Base-by-base conservation (phyloP, 2,329 filamentous ascomycete genomes). In the Allantophomopsis cytisporea region DNA sequence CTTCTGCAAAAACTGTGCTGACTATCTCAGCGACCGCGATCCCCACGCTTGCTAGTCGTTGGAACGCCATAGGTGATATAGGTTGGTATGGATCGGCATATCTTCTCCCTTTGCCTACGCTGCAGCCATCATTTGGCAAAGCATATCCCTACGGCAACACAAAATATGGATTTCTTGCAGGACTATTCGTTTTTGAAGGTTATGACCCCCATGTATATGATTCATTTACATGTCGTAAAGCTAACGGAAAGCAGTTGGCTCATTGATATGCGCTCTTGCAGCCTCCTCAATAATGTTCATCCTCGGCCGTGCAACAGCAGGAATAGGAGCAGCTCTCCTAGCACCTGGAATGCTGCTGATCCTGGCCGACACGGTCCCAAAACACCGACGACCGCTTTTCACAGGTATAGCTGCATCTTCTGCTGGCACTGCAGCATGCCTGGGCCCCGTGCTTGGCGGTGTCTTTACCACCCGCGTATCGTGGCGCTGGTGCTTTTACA, bases 381-480 rank as follows among this genome's bases (percentile, higher is more conserved):
- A 41, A 15, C 30, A 36, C 10, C 41, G 36, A 39, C 17, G 34
- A 17, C 32, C 32, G n/a, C 14, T 40, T 11, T 36, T 15, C 12
- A 35, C 33, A 8, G 38, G 38, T 10, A 18, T 36, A 15, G 20
- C 82, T 44, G 66, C 71, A 0, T 48, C 80, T 7, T 61, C 78
- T 2, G 65, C 66, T 5, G 75, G 74, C 1, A 49, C 73, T 7
- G 69, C 70, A 11, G 81, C 73, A 49, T 66, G 66, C 1, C 47
- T 81, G 13, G 79, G 79, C 0, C 79, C 77, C 0, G 60, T 77
- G 1, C 57, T 79, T 7, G 74, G 79, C 20, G 79, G 79, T 11
- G 66, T 69, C 0, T 75, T 83, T 45, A 80, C 78, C 0, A 63
- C 73, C 40, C 60, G 65, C 16, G 66, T 72, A 4, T 66, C 60